Evolutionary conservation across 1,284 basidiomycete species (phyloP), one percentile per base, ranked within the genome.

Genomic region (Apiotrichum laibachii): DNA sequence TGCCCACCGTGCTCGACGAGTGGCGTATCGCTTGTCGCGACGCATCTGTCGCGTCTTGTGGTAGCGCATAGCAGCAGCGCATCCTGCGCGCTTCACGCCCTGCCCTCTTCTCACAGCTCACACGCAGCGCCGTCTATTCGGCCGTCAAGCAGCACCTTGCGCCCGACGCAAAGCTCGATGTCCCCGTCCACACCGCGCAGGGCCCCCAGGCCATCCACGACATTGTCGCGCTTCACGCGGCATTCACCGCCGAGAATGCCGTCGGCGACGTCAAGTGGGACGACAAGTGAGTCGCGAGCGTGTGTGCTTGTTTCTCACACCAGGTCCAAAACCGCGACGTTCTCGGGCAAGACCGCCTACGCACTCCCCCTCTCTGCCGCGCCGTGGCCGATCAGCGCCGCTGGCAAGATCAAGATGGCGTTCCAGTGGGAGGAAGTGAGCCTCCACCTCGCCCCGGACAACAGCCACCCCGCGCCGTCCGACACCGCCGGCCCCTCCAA

Each of bases 111-210:
- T 4, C 26, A 31, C 26, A 7, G 50, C 50, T 40, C 1, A 19
- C 51, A 22, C 21, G 31, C 35, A 10, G 33, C 2, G 15, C 21
- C 26, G 63, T 72, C 37, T 63, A 61, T 46, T 58, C 66, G 15
- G 71, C 67, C 15, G 62, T 77, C 48, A 65, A 72, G 55, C 40
- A 67, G 50, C 70, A 67, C 57, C 71, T 75, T 49, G 66, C 75
- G 31, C 50, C 67, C 35, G 60, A 72, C 50, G 71, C 68, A 19
- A 52, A 63, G 7, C 52, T 70, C 55, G 57, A 62, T 37, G 63
- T 63, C 19, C 55, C 57, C 5, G 45, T 55, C 31, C 31, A 71
- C 50, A 40, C 55, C 18, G 46, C 68, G 31, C 53, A 59, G 15
- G 73, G 72, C 35, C 61, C 63, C 10, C 62, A 53, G 40, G 56